These are phyloP conservation scores for Cryptosporidium parvum DNA, from an alignment of 169 alveolate species.

Conservation along the genomic window DNA sequence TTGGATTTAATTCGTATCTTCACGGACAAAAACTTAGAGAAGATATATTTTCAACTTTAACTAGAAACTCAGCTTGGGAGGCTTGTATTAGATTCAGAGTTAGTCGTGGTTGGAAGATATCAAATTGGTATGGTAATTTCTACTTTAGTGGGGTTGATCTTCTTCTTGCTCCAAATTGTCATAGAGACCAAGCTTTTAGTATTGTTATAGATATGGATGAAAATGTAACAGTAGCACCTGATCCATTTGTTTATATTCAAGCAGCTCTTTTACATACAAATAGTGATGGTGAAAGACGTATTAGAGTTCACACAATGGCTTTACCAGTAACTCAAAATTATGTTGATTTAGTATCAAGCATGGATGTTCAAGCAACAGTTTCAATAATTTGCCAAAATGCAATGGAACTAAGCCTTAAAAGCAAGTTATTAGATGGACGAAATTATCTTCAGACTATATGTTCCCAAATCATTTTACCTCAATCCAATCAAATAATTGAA, in stretches of 20 bases:
- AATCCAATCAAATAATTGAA: slow-evolving; percentile 75
- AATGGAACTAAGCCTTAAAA: slow-evolving; percentile 78
- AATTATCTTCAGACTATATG: slow-evolving; percentile 84
- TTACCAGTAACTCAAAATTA: slow-evolving; percentile 92
- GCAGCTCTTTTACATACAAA: slow-evolving; percentile 96
- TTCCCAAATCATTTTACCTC: slow-evolving; percentile 78
- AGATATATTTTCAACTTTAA: slow-evolving; percentile 55
- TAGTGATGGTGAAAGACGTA: slow-evolving; percentile 97
- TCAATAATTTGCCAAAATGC: slow-evolving; percentile 82
- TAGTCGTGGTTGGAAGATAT: slow-evolving; percentile 93
- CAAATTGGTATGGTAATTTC: slow-evolving; percentile 94
- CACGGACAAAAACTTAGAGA: slow-evolving; percentile 80
- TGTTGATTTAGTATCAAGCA: slow-evolving; percentile 81
- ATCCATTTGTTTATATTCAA: slow-evolving; percentile 92
- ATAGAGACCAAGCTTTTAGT: slow-evolving; percentile 89
- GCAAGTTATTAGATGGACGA: slow-evolving; percentile 88
- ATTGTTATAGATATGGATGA: slow-evolving; percentile 89
- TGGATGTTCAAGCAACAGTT: slow-evolving; percentile 85
- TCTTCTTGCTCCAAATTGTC: slow-evolving; percentile 92
- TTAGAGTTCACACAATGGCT: slow-evolving; percentile 95
- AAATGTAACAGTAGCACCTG: slow-evolving; percentile 80
- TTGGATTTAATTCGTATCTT: slow-evolving; percentile 78
- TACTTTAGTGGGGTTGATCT: slow-evolving; percentile 90
- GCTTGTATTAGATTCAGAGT: slow-evolving; percentile 96
- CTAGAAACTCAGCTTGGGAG: slow-evolving; percentile 92